Evolutionary conservation across 2,329 filamentous ascomycete genomes (phyloP).

Genomic region (Alternaria viburni): DNA sequence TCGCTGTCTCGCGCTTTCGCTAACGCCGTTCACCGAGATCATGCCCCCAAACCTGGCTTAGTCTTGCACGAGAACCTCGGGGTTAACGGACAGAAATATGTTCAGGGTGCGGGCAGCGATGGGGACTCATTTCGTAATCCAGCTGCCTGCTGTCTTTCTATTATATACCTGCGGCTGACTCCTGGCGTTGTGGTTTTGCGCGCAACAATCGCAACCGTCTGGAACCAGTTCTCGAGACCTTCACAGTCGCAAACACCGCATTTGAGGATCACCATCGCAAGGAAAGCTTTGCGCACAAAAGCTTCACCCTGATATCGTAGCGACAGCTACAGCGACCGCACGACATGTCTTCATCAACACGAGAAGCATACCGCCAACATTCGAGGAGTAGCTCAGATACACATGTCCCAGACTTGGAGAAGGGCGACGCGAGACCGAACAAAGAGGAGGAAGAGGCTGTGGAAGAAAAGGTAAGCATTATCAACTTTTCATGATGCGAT

Average conservation of each 20-base stretch:
- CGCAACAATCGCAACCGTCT: not conserved
- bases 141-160: not conserved
- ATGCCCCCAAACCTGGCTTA: not conserved
- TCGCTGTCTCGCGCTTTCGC: conserved; percentile 19
- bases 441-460: conserved; percentile 7
- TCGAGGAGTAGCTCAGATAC: conserved; percentile 35
- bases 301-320: not conserved
- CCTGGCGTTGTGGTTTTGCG: not conserved
- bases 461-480: conserved; percentile 13
- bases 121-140: not conserved
- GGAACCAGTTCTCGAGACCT: not conserved
- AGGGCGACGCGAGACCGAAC: conserved; percentile 17
- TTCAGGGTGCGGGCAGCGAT: not conserved
- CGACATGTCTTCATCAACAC: conserved; percentile 24
- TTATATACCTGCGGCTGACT: not conserved
- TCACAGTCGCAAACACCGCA: not conserved
- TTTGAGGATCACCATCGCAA: not conserved
- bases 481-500: not conserved
- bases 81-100: conserved; percentile 8
- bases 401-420: conserved; percentile 23
- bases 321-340: not conserved
- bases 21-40: conserved; percentile 20
- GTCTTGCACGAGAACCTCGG: conserved; percentile 3
- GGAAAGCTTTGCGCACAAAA: not conserved
- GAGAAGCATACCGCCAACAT: conserved; percentile 18